phyloP scores from a whole-genome alignment of 1,284 basidiomycete genomes.

The Hemileia vastatrix region DNA sequence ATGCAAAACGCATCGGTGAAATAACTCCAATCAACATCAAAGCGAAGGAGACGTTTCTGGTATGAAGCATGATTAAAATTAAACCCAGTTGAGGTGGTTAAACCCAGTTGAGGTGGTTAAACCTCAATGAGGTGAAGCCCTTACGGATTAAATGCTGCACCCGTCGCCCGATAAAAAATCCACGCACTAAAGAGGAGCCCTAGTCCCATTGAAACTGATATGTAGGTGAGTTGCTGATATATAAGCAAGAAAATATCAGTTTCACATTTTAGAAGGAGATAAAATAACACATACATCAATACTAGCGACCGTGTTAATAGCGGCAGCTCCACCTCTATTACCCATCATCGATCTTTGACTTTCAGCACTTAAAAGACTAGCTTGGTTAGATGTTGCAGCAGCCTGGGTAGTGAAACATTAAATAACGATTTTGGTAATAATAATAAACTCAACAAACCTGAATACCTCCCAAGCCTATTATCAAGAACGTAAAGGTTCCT shows the following conservation, averaged over 20 bases:
- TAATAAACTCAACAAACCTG: too few species aligned
- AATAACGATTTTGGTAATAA: too few species aligned
- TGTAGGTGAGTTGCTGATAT: conserved; percentile 49
- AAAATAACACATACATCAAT: too few species aligned
- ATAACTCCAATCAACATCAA: conserved; percentile 25
- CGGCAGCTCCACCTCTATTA: too few species aligned
- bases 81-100: conserved; percentile 50
- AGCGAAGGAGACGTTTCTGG: conserved; percentile 24
- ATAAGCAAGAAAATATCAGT: too few species aligned
- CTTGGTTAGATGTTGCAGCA: too few species aligned
- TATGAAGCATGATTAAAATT: background rate
- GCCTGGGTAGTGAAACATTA: too few species aligned
- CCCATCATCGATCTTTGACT: too few species aligned
- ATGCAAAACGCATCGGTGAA: conserved; percentile 23
- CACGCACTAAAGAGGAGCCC: conserved; percentile 60
- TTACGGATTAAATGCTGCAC: conserved; percentile 47
- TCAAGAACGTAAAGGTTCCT: conserved; percentile 15
- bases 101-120: conserved; percentile 55
- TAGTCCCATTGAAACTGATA: conserved; percentile 57
- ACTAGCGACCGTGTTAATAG: too few species aligned
- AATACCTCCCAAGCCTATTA: conserved; percentile 22
- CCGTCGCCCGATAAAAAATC: conserved; percentile 65
- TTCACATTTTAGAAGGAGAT: too few species aligned
- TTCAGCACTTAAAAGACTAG: too few species aligned
- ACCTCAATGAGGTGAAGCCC: conserved; percentile 53